Percentiles rank a stretch among this genome's conserved stretches.
Conservation (phyloP, 257 asterid species). For the Anisodus tanguticus region DNA sequence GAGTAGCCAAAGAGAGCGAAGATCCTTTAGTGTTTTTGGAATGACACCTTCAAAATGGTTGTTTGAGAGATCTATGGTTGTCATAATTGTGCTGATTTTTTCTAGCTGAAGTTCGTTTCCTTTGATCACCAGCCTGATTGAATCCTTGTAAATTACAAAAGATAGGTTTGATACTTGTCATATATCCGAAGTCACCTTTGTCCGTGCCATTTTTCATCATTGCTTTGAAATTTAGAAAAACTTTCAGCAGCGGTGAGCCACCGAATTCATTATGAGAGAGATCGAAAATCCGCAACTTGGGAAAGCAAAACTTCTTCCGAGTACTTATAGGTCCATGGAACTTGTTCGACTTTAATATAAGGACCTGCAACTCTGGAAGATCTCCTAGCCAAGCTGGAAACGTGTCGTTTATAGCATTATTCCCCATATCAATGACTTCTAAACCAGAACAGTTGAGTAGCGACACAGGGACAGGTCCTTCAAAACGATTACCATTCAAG, state of each 20-base stretch:
- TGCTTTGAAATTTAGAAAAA: neutral
- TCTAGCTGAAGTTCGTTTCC: neutral
- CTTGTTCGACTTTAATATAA: conserved; percentile 25
- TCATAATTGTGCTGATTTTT: neutral
- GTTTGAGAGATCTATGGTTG: neutral
- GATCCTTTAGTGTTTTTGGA: neutral
- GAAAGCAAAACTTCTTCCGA: neutral
- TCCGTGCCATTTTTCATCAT: neutral
- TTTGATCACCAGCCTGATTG: neutral
- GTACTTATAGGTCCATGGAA: conserved; percentile 21
- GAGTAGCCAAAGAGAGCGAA: neutral
- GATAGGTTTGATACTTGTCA: neutral
- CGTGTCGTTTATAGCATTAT: neutral
- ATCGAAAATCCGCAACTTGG: neutral
- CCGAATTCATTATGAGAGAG: neutral
- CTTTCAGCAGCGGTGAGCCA: neutral
- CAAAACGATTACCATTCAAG: neutral
- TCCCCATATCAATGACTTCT: neutral
- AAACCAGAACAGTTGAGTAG: neutral
- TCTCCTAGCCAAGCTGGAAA: conserved; percentile 19
- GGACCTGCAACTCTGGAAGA: neutral
- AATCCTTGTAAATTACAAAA: neutral
- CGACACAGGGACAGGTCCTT: neutral
- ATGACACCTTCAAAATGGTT: neutral
- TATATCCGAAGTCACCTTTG: neutral